Evolutionary conservation across 192 early-diverging fungal genomes (phyloP), one percentile per base, ranked within the genome.

Genomic region (Coemansia sp.): DNA sequence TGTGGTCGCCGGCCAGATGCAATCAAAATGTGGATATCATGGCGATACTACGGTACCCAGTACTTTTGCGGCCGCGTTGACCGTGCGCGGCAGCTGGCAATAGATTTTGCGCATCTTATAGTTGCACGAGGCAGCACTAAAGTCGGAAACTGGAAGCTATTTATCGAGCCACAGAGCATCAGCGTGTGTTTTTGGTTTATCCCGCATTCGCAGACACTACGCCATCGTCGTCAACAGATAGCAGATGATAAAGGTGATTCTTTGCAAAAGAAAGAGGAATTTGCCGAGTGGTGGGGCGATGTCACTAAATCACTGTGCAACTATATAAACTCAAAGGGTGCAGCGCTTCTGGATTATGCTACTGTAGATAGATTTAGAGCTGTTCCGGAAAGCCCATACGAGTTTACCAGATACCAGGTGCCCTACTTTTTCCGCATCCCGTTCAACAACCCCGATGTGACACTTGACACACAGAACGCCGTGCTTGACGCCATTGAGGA

Each of bases 1-100:
- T 94, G 91, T 64, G 93, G 93, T 12, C 81, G 92, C 12, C 83
- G 88, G 1, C 87, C 91, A 16, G 92, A 94, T 61, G 89, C 90
- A 1, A 67, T 90, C 72, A 94, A 94, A 65, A 61, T 94, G 60
- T 94, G 89, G 80, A 65, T 94, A 55, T 77, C 80, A 10, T 94
- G 93, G 93, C 86, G 85, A 50, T 89, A 86, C 64, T 87, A 89
- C 63, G 93, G 93, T 14, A 81, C 84, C 3, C 42, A 71, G 22
- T 89, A 91, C 42, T 89, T 86, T 45, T 68, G 69, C 5, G 31
- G 31, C 6, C 75, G 91, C 22, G 81, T 94, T 6, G 77, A 83
- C 12, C 78, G 79, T 22, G 89, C 91, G 2, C 69, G 91, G 12
- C 66, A 66, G 2, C 81, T 83, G 49, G 86, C 89, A 3, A 42